These are phyloP conservation scores for Hypocrella siamensis DNA, from an alignment of 2,329 filamentous ascomycete species.

Conservation along the genomic window DNA sequence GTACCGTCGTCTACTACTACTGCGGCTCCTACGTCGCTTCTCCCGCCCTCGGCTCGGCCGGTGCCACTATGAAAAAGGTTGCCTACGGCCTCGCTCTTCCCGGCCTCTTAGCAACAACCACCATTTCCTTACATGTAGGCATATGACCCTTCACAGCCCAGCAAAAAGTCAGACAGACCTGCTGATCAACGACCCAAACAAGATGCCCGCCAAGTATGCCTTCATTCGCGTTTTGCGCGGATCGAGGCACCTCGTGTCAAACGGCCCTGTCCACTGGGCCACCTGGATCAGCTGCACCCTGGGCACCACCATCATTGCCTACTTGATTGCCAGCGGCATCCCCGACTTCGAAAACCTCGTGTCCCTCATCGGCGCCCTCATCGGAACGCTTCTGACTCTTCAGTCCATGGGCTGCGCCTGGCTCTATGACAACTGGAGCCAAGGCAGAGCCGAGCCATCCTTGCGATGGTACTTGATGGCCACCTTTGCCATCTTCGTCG, in stretches of 20 bases:
- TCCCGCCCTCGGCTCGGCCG: slow-evolving; percentile 29
- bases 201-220: slow-evolving; percentile 10
- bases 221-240: slow-evolving; percentile 14
- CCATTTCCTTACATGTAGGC: slow-evolving; percentile 13
- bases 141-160: neutral
- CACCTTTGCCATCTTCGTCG: slow-evolving; percentile 2
- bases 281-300: slow-evolving; percentile 13
- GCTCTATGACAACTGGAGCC: slow-evolving; percentile 12
- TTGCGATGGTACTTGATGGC: slow-evolving; percentile 3
- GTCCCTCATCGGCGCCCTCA: slow-evolving; percentile 13
- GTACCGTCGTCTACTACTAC: slow-evolving; percentile 26
- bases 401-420: slow-evolving; percentile 14
- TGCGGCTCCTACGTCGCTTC: slow-evolving; percentile 29
- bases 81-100: slow-evolving; percentile 23
- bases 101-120: slow-evolving; percentile 13
- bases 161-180: too few relatives aligned
- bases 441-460: slow-evolving; percentile 1
- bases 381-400: slow-evolving; percentile 13
- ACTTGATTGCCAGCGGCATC: slow-evolving; percentile 7
- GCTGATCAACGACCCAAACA: neutral
- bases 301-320: slow-evolving; percentile 7
- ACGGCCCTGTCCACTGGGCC: slow-evolving; percentile 12
- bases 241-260: slow-evolving; percentile 13
- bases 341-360: slow-evolving; percentile 17
- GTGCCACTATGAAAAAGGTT: slow-evolving; percentile 23